phyloP scores from a whole-genome alignment of 352 stramenopile species.

The Lagenidium sp. region DNA sequence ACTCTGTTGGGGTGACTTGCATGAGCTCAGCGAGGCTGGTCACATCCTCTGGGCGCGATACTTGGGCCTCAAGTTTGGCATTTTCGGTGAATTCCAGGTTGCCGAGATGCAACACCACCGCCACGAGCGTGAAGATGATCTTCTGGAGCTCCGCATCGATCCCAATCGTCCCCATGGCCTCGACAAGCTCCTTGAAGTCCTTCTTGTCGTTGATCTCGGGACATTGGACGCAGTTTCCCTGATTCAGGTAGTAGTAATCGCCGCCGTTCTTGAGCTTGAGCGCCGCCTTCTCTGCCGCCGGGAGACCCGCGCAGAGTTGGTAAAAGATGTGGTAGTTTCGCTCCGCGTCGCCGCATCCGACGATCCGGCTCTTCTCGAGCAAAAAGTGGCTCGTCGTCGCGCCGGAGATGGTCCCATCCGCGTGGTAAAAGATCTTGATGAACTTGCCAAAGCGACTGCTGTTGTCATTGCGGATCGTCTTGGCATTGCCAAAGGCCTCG shows the following conservation, averaged over 20 bases:
- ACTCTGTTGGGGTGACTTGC: conserved; percentile 72
- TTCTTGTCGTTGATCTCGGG: conserved; percentile 94
- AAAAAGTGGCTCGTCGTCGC: conserved; percentile 96
- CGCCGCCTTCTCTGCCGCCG: conserved; percentile 48
- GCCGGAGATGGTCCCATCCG: conserved; percentile 85
- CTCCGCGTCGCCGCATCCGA: conserved; percentile 89
- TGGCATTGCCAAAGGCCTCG: conserved; percentile 90
- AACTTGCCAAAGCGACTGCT: conserved; percentile 96
- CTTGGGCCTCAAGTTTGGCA: conserved; percentile 73
- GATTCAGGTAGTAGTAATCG: conserved; percentile 92
- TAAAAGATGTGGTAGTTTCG: conserved; percentile 99
- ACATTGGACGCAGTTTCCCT: conserved; percentile 89
- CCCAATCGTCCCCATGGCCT: conserved; percentile 89
- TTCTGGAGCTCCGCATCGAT: conserved; percentile 88
- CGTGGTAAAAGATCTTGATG: conserved; percentile 93
- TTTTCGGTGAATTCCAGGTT: conserved; percentile 92
- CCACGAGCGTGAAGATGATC: conserved; percentile 93
- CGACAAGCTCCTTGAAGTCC: conserved; percentile 89
- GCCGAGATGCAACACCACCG: conserved; percentile 95
- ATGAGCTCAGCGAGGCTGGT: conserved; percentile 73
- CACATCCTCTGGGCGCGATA: conserved; percentile 54
- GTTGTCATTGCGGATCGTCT: conserved; percentile 95
- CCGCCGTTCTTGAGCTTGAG: conserved; percentile 82
- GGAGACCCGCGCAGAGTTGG: conserved; percentile 87
- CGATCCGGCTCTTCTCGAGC: conserved; percentile 96